Percentiles rank a stretch among this genome's conserved stretches.
These are phyloP conservation scores for Pyrrhoderma lamaoense DNA, from an alignment of 1,284 basidiomycete species.

Conservation along the genomic window DNA sequence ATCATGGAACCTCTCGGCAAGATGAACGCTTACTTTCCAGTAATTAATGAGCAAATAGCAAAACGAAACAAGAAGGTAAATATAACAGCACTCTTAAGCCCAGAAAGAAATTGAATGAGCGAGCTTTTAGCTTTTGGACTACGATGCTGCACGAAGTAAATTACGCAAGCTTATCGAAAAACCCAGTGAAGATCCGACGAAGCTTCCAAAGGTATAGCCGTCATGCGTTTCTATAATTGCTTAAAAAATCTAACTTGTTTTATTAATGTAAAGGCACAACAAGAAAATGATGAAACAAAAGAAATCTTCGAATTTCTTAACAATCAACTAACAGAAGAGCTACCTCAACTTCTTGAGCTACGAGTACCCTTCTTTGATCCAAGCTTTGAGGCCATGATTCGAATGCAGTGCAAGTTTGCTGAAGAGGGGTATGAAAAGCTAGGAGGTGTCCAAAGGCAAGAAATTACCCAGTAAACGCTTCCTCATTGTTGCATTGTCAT, in stretches of 20 bases:
- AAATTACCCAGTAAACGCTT: constrained; percentile 4
- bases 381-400: constrained; percentile 97
- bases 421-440: constrained; percentile 98
- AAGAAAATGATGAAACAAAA: constrained; percentile 90
- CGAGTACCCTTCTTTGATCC: constrained; percentile 98
- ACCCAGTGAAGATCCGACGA: constrained; percentile 88
- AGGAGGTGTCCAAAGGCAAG: constrained; percentile 85
- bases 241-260: no score
- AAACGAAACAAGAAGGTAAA: constrained; percentile 95
- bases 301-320: constrained; percentile 93
- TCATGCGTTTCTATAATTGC: not conserved
- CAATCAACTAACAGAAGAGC: constrained; percentile 83
- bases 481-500: not conserved
- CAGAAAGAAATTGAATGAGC: not conserved
- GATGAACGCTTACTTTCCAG: constrained; percentile 92
- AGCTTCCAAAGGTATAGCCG: constrained; percentile 68
- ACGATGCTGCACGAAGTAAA: constrained; percentile 86
- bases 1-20: constrained; percentile 94
- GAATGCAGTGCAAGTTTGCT: constrained; percentile 95
- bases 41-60: constrained; percentile 88
- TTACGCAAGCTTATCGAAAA: constrained; percentile 89
- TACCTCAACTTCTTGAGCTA: constrained; percentile 90
- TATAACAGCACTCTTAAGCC: not conserved
- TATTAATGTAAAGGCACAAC: constrained; percentile 66
- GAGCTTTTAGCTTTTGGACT: constrained; percentile 75